Conservation (phyloP, 2,329 filamentous ascomycete genomes). For the Parafenestella ontariensis region DNA sequence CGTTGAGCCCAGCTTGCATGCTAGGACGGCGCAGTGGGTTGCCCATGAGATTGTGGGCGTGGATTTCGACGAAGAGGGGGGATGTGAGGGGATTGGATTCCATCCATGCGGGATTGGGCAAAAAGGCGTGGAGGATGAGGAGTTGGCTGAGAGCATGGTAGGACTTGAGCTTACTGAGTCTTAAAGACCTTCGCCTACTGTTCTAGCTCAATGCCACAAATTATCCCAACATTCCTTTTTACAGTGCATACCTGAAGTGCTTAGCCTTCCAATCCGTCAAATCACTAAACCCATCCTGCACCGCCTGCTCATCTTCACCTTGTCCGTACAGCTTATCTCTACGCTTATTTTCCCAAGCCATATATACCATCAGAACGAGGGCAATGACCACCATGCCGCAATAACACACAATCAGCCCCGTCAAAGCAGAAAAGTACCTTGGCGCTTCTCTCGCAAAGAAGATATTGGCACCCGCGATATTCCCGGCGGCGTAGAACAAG, state of each 20-base stretch:
- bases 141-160: background rate
- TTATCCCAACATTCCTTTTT: background rate
- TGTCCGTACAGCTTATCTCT: conserved; percentile 35
- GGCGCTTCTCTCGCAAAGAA: conserved; percentile 55
- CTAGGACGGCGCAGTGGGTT: conserved; percentile 57
- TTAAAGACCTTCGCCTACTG: background rate
- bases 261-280: conserved; percentile 43
- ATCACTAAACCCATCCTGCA: conserved; percentile 46
- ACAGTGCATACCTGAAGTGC: conserved; percentile 47
- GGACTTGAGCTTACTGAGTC: background rate
- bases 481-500: conserved; percentile 57
- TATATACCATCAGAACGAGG: conserved; percentile 32
- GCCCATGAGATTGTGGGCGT: conserved; percentile 47
- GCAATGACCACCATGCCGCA: conserved; percentile 51
- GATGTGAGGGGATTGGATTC: conserved; percentile 48
- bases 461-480: conserved; percentile 58
- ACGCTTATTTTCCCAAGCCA: conserved; percentile 44
- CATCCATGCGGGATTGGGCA: background rate
- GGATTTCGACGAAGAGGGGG: conserved; percentile 46
- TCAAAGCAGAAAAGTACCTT: conserved; percentile 55
- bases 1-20: conserved; percentile 53
- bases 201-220: background rate
- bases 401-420: conserved; percentile 54
- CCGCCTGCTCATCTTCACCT: conserved; percentile 39
- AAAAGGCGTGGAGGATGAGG: conserved; percentile 1